phyloP scores from a whole-genome alignment of 192 early-diverging fungal species.

The Coemansia sp. region DNA sequence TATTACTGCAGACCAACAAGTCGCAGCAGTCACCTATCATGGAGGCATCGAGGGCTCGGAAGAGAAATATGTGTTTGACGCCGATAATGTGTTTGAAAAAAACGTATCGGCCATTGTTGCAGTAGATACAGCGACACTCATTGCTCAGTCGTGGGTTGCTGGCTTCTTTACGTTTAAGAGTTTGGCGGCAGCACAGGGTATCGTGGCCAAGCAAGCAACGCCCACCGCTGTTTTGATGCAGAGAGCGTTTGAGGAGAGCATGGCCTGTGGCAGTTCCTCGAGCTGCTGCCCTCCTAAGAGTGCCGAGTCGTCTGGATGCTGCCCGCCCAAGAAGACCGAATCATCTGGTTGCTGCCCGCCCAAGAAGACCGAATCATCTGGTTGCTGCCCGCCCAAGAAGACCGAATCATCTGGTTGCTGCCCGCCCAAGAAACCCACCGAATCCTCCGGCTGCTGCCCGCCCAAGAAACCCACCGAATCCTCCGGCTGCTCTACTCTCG shows the following conservation, averaged over 20 bases:
- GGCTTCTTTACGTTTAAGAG: not conserved
- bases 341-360: not conserved
- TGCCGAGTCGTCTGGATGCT: not conserved
- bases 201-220: not conserved
- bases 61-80: not conserved
- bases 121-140: not conserved
- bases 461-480: not conserved
- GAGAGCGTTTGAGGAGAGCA: not conserved
- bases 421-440: not conserved
- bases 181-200: not conserved
- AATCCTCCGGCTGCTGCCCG: not conserved
- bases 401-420: not conserved
- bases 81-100: not conserved
- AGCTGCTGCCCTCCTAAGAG: not conserved
- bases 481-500: not conserved
- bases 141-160: not conserved
- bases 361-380: not conserved
- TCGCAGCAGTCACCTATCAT: not conserved
- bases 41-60: not conserved
- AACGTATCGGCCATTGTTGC: not conserved
- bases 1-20: not conserved
- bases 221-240: not conserved
- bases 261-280: not conserved
- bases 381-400: not conserved
- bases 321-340: not conserved